Evolutionary conservation across 2,329 filamentous ascomycete species (phyloP).

Genomic region (Lizonia empirigonia): DNA sequence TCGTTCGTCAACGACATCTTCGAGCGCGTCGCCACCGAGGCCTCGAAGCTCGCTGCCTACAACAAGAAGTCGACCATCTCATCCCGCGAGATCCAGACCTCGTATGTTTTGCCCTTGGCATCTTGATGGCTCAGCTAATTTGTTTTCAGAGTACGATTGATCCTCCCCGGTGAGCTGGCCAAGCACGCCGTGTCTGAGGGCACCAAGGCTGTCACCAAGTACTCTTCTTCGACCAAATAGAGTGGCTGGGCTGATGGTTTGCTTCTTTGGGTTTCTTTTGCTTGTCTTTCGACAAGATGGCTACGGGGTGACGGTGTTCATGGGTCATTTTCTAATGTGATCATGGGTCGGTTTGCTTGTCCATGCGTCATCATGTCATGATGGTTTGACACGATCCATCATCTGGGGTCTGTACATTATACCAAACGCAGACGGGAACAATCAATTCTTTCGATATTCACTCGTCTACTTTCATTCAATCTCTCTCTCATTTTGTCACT

Average conservation of each 20-base stretch:
- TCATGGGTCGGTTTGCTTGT: conserved; percentile 57
- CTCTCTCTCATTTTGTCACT: background rate
- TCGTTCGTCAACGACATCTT: conserved; percentile 99
- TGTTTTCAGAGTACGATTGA: conserved; percentile 75
- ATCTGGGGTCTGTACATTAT: conserved; percentile 51
- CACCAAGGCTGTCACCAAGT: conserved; percentile 99
- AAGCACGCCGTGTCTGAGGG: conserved; percentile 99
- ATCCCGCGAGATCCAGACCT: conserved; percentile 98
- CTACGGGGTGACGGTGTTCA: conserved; percentile 51
- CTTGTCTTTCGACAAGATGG: conserved; percentile 54
- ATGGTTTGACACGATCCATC: conserved; percentile 46
- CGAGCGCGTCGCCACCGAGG: conserved; percentile 97
- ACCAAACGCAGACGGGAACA: conserved; percentile 49
- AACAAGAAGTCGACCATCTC: conserved; percentile 99
- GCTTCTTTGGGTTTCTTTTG: conserved; percentile 60
- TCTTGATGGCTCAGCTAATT: conserved; percentile 33
- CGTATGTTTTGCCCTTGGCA: conserved; percentile 57
- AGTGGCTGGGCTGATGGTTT: conserved; percentile 52
- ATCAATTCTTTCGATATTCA: conserved; percentile 50
- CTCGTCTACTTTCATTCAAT: background rate
- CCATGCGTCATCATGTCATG: conserved; percentile 45
- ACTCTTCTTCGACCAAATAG: conserved; percentile 99
- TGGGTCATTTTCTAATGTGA: conserved; percentile 57
- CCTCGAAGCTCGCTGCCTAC: conserved; percentile 98
- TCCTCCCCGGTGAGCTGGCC: conserved; percentile 96